These are phyloP conservation scores for Lasiodiplodia hormozganensis DNA, from an alignment of 2,329 filamentous ascomycete species.

Conservation along the genomic window DNA sequence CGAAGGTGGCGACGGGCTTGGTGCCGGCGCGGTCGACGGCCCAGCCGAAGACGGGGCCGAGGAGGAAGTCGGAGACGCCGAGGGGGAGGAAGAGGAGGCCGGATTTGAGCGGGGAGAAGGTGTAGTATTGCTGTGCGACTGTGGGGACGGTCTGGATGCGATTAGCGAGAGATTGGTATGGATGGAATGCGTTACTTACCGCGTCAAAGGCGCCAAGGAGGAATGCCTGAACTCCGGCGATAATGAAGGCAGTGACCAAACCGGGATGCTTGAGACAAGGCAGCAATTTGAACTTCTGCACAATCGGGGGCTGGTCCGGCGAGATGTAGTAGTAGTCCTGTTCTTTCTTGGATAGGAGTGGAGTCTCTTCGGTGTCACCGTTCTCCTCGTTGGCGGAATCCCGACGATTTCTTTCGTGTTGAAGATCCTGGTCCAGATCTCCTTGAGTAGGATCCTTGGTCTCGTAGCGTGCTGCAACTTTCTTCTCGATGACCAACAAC, in stretches of 20 bases:
- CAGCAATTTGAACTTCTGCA: slow-evolving; percentile 54
- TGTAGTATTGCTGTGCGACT: slow-evolving; percentile 50
- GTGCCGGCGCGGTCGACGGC: slow-evolving; percentile 56
- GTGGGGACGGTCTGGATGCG: slow-evolving; percentile 50
- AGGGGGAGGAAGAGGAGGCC: slow-evolving; percentile 57
- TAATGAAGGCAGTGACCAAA: slow-evolving; percentile 44
- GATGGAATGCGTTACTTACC: neutral
- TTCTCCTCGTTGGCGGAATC: neutral
- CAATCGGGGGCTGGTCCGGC: slow-evolving; percentile 13
- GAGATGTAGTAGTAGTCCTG: slow-evolving; percentile 27
- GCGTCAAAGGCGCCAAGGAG: slow-evolving; percentile 55
- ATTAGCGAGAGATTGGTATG: neutral
- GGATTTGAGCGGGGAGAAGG: slow-evolving; percentile 51
- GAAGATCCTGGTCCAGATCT: slow-evolving; percentile 1
- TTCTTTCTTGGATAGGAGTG: slow-evolving; percentile 15
- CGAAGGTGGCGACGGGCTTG: slow-evolving; percentile 50
- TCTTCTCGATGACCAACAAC: slow-evolving; percentile 68
- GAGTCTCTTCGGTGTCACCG: slow-evolving; percentile 16
- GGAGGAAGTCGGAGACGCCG: slow-evolving; percentile 51
- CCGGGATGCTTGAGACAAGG: slow-evolving; percentile 46
- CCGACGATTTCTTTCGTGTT: neutral
- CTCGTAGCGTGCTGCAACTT: slow-evolving; percentile 50
- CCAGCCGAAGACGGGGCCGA: slow-evolving; percentile 57
- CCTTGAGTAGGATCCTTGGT: slow-evolving; percentile 15
- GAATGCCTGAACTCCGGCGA: slow-evolving; percentile 53